Evolutionary conservation across 1,139 yeast species (phyloP).

Genomic region (Nadsonia starkeyi-henricii): DNA sequence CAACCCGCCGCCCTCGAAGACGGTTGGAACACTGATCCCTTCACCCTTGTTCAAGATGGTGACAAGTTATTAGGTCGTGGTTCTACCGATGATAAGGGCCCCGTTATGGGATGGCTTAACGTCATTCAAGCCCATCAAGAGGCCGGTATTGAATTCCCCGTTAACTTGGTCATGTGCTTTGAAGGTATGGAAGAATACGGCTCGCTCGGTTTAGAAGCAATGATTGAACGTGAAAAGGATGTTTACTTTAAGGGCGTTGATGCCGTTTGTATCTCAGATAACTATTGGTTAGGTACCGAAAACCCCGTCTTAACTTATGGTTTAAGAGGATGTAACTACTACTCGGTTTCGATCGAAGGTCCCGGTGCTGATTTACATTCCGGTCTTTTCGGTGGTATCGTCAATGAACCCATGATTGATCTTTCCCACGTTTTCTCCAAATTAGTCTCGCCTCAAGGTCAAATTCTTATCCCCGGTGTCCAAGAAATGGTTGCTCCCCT

Average conservation of each 20-base stretch:
- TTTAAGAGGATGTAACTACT: constrained; percentile 90
- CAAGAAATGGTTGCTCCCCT: constrained; percentile 91
- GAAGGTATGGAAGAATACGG: constrained; percentile 99
- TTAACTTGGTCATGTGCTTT: constrained; percentile 79
- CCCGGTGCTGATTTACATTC: constrained; percentile 97
- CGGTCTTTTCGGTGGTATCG: constrained; percentile 93
- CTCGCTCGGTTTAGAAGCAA: constrained; percentile 74
- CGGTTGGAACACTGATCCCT: constrained; percentile 95
- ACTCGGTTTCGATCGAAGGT: constrained; percentile 67
- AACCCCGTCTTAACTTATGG: constrained; percentile 97
- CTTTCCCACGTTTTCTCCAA: constrained; percentile 59
- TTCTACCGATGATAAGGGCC: constrained; percentile 95
- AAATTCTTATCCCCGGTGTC: constrained; percentile 76
- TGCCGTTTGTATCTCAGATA: constrained; percentile 91
- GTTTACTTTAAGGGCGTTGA: constrained; percentile 75
- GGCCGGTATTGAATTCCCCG: constrained; percentile 80
- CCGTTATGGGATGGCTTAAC: constrained; percentile 94
- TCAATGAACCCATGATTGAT: constrained; percentile 97
- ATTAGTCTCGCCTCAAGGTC: constrained; percentile 62
- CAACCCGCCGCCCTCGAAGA: constrained; percentile 90
- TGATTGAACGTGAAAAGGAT: constrained; percentile 66
- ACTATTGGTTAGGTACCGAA: constrained; percentile 95
- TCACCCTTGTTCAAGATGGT: constrained; percentile 48
- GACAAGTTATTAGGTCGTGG: constrained; percentile 77
- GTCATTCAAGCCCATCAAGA: constrained; percentile 80